Base-by-base conservation (phyloP, 164 flowering plant genomes). In the Akebia trifoliata region DNA sequence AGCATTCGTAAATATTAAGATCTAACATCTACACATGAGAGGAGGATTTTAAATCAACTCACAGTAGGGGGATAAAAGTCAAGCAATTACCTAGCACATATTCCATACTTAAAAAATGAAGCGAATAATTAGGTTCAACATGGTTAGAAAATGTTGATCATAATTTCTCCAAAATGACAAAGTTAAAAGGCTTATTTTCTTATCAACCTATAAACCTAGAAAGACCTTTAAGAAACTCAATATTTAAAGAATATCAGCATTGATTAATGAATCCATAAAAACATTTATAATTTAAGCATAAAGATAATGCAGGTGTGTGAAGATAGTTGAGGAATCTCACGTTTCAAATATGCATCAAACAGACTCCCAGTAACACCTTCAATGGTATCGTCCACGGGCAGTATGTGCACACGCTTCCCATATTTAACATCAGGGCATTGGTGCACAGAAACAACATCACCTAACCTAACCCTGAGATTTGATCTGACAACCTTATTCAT, bases 371-470 rank as follows among this genome's bases (percentile, higher is more conserved):
- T 67, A 8, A 60, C 61, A 6, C 69, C 68, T 51, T 68, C 72
- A 54, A 68, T 68, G 14, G 72, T 68, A 44, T 68, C 72, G 53
- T 68, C 67, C n/a, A 68, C 48, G 12, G 72, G 72, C 12, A 69
- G 65, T n/a, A 69, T 50, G 48, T 69, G 73, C n/a, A 69, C 58
- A 22, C 69, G 73, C 14, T 60, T 64, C 36, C 73, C 73, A 55
- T 64, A 69, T 31, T 64, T 64, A 17, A 69, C 73, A 50, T 69
- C 69, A 21, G 69, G 65, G 30, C 73, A 69, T 18, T 69, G 73
- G 48, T 69, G 73, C 29, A 69, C 69, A 39, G 73, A 69, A 36
- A 69, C 65, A 49, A 69, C 65, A 64, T 69, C 73, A 42, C 73
- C 65, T 17, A 69, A 36, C 22, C 65, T 59, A 37, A 69, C 73